Percentiles rank a stretch among this genome's conserved stretches.
Evolutionary conservation across 495 filamentous ascomycete genomes (phyloP).

Genomic region (Antarctomyces pellizariae): DNA sequence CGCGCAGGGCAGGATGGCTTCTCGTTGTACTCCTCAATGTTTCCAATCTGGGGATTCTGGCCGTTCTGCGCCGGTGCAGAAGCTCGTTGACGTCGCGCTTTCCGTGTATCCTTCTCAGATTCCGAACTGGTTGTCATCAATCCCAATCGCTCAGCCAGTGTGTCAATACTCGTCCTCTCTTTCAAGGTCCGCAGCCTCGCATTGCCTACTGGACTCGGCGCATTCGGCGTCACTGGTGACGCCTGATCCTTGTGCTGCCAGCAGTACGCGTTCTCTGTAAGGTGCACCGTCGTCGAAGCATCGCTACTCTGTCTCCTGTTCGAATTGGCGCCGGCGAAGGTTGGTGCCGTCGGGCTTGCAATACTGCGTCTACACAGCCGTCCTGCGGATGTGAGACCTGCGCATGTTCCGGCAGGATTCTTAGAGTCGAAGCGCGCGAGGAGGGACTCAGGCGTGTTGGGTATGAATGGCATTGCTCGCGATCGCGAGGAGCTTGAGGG

Average conservation of each 20-base stretch:
- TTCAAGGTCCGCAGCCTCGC: constrained; percentile 14
- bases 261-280: no score
- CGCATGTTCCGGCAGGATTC: constrained; percentile 66
- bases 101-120: constrained; percentile 21
- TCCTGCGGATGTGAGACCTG: constrained; percentile 58
- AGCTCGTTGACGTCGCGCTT: constrained; percentile 6
- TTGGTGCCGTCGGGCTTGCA: constrained; percentile 16
- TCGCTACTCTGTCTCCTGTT: no score
- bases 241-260: constrained; percentile 92
- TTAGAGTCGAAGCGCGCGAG: constrained; percentile 59
- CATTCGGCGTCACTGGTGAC: no score
- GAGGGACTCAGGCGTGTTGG: constrained; percentile 65
- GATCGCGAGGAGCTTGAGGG: no score
- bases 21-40: no score
- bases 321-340: constrained; percentile 16
- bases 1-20: constrained; percentile 6
- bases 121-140: no score
- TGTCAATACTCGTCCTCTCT: constrained; percentile 57
- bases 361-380: constrained; percentile 54
- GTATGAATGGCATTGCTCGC: no score
- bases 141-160: constrained; percentile 53
- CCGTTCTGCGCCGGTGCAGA: no score
- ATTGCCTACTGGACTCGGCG: constrained; percentile 17
- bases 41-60: no score
- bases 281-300: no score